Conservation (phyloP, 1,284 basidiomycete species). For the Gymnopus androsaceus region DNA sequence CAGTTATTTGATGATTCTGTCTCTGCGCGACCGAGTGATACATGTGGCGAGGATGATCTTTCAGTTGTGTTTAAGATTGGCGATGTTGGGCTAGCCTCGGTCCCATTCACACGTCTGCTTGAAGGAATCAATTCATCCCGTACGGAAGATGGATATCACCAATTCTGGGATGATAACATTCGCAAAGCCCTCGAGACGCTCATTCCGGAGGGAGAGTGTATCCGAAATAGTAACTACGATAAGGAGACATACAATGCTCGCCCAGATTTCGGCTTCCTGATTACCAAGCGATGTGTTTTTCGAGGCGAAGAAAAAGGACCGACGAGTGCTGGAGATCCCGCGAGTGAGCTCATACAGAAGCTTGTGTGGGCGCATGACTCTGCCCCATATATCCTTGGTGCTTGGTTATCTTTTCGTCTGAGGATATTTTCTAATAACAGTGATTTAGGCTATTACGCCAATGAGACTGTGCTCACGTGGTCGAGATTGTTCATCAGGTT, state of each 20-base stretch:
- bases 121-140: neutral
- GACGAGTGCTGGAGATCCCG: constrained; percentile 2
- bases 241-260: constrained; percentile 15
- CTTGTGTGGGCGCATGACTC: constrained; percentile 22
- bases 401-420: neutral
- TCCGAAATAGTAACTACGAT: constrained; percentile 18
- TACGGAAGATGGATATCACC: constrained; percentile 17
- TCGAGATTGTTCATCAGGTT: neutral
- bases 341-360: constrained; percentile 20
- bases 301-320: too few relatives aligned
- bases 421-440: neutral
- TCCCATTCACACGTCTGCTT: neutral
- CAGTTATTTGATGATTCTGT: neutral
- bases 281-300: constrained; percentile 20
- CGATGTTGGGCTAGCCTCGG: neutral
- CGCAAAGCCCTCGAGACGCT: constrained; percentile 18
- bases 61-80: neutral
- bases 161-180: constrained; percentile 23
- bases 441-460: neutral
- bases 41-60: neutral
- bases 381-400: constrained; percentile 23
- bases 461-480: neutral
- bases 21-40: neutral
- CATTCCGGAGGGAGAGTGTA: constrained; percentile 16
- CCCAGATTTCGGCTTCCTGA: constrained; percentile 23